Conservation (phyloP, 2,329 filamentous ascomycete species). For the Monosporascus sp. region DNA sequence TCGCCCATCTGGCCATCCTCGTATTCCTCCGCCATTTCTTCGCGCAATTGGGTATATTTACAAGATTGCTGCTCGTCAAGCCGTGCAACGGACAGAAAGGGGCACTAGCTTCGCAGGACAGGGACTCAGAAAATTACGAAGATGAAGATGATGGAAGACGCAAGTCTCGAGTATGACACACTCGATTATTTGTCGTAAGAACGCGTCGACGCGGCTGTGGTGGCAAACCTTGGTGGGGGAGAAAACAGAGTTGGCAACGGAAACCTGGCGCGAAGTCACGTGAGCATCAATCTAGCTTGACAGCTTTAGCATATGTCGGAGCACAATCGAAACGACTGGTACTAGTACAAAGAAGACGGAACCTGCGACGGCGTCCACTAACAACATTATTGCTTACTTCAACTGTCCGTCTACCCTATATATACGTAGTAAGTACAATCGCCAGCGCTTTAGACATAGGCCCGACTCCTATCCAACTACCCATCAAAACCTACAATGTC, state of each 20-base stretch:
- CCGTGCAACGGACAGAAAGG: background rate
- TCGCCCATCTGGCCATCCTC: slow-evolving; percentile 65
- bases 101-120: background rate
- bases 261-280: background rate
- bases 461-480: too few species aligned
- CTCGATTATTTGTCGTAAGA: background rate
- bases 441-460: too few species aligned
- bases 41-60: slow-evolving; percentile 10
- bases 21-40: slow-evolving; percentile 51
- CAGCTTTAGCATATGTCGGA: background rate
- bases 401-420: too few species aligned
- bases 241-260: background rate
- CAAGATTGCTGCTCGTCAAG: background rate
- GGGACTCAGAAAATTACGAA: background rate
- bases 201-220: background rate
- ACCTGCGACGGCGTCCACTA: background rate
- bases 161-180: too few species aligned
- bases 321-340: background rate
- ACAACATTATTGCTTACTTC: too few species aligned
- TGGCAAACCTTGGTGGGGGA: background rate
- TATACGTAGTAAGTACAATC: too few species aligned
- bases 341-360: background rate
- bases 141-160: too few species aligned
- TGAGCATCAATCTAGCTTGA: background rate
- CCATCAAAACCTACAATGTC: too few species aligned